Evolutionary conservation across 139 green algal species (phyloP).

Genomic region (Protoeuglena noctilucae): DNA sequence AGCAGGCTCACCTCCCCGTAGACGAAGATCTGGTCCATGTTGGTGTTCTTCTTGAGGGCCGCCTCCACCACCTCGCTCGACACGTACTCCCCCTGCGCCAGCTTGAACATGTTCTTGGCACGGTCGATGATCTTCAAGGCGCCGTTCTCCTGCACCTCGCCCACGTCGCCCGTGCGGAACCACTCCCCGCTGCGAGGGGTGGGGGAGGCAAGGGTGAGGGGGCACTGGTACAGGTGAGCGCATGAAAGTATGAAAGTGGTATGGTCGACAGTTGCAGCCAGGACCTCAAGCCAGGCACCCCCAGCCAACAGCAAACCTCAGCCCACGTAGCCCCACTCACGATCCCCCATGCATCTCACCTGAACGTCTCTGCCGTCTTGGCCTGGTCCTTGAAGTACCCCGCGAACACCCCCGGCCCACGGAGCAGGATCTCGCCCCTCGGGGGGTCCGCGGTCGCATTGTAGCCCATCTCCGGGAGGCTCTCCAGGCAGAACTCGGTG

Average conservation of each 20-base stretch:
- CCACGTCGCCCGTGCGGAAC: constrained; percentile 15
- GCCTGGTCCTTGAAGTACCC: constrained; percentile 67
- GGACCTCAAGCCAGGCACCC: too few relatives aligned
- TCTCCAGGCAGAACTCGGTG: constrained; percentile 8
- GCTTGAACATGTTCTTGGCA: constrained; percentile 96
- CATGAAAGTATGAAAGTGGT: too few relatives aligned
- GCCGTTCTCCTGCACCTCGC: constrained; percentile 46
- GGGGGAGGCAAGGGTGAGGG: too few relatives aligned
- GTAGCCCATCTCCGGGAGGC: constrained; percentile 12
- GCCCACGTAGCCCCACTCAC: too few relatives aligned
- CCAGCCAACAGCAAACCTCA: too few relatives aligned
- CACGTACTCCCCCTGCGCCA: constrained; percentile 14
- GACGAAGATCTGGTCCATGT: neutral
- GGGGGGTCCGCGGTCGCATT: constrained; percentile 19
- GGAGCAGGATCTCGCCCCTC: constrained; percentile 61
- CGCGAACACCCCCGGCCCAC: constrained; percentile 45
- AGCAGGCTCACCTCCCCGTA: neutral
- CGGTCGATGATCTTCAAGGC: constrained; percentile 92
- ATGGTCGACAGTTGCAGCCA: too few relatives aligned
- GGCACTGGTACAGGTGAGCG: too few relatives aligned
- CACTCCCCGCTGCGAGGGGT: neutral
- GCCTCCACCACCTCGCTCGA: neutral
- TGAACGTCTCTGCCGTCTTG: constrained; percentile 48
- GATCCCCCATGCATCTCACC: too few relatives aligned
- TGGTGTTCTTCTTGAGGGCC: too few relatives aligned